These are phyloP conservation scores for Juglanconis oblonga DNA, from an alignment of 2,329 filamentous ascomycete species.

Conservation along the genomic window DNA sequence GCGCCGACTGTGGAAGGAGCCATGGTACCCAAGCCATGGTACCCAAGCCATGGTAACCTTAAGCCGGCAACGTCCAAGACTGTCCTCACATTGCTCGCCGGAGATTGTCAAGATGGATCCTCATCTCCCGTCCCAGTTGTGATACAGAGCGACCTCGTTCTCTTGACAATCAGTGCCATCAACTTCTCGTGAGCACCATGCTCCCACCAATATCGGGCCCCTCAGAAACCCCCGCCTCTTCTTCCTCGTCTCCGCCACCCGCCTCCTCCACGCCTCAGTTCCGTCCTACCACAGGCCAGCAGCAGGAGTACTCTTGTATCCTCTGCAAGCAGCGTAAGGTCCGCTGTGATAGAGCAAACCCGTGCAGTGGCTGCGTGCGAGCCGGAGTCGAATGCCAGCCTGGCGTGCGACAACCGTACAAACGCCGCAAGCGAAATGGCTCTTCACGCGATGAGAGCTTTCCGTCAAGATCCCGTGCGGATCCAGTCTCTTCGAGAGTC, in stretches of 20 bases:
- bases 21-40: neutral
- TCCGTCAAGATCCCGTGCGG: neutral
- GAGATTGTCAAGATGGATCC: neutral
- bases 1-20: neutral
- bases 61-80: neutral
- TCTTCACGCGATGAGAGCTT: neutral
- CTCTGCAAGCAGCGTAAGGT: constrained; percentile 52
- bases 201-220: neutral
- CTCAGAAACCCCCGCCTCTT: neutral
- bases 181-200: neutral
- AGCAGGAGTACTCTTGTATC: constrained; percentile 41
- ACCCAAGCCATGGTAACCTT: neutral
- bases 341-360: constrained; percentile 43
- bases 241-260: neutral
- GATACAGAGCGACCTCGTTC: neutral
- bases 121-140: neutral
- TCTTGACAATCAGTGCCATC: neutral
- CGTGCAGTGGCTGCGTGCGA: constrained; percentile 41
- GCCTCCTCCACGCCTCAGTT: neutral
- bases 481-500: too few relatives aligned
- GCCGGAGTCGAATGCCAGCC: constrained; percentile 32
- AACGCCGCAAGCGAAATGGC: constrained; percentile 44
- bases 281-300: neutral
- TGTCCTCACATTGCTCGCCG: neutral
- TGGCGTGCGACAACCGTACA: constrained; percentile 33